These are phyloP conservation scores for Penicillium antarcticum DNA, from an alignment of 495 filamentous ascomycete species.

Conservation along the genomic window DNA sequence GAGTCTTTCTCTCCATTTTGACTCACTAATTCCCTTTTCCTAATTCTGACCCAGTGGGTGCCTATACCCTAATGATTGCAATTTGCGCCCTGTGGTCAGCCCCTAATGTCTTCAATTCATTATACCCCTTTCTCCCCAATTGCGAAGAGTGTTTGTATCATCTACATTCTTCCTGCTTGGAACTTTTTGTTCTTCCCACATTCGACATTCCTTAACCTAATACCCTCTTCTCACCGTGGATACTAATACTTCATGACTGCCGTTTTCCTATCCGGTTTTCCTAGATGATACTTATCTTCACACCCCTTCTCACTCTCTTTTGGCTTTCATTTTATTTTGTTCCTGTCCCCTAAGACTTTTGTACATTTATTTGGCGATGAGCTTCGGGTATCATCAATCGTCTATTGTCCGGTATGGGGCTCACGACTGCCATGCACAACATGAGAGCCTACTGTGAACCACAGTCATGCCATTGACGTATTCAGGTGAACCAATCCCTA, in stretches of 20 bases:
- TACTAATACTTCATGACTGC: slow-evolving; percentile 1
- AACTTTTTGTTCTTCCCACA: neutral
- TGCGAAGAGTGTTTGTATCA: neutral
- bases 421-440: neutral
- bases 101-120: slow-evolving; percentile 18
- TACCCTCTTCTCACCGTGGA: neutral
- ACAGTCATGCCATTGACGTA: neutral
- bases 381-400: neutral
- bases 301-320: neutral
- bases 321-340: neutral
- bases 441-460: neutral
- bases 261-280: neutral
- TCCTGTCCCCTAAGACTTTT: neutral
- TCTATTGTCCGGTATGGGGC: neutral
- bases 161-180: neutral
- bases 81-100: slow-evolving; percentile 8
- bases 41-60: slow-evolving; percentile 13
- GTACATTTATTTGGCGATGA: neutral
- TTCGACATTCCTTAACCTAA: neutral
- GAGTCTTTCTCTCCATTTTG: neutral
- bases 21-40: neutral
- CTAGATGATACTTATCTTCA: slow-evolving; percentile 6
- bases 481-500: neutral
- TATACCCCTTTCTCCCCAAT: slow-evolving; percentile 14
- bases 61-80: slow-evolving; percentile 27